Conservation (phyloP, 73 alveolate genomes). For the Stentor coeruleus region DNA sequence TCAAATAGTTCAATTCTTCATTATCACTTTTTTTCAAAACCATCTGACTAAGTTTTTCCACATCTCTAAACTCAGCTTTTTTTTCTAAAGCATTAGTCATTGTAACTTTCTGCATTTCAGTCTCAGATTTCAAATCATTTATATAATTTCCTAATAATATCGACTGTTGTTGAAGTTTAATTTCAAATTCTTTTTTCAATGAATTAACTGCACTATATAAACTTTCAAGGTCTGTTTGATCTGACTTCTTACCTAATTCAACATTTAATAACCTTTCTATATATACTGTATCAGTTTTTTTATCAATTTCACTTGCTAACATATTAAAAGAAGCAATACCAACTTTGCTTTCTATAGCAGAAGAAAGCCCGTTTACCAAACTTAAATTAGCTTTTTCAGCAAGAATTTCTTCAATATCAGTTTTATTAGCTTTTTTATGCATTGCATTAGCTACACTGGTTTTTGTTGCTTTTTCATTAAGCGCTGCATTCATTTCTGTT, state of each 20-base stretch:
- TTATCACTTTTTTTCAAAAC: constrained; percentile 30
- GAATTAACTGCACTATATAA: constrained; percentile 34
- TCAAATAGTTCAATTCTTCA: constrained; percentile 28
- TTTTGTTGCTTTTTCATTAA: constrained; percentile 81
- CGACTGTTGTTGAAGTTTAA: constrained; percentile 22
- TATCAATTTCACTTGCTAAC: constrained; percentile 28
- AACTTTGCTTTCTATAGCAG: constrained; percentile 41
- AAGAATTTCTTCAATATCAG: constrained; percentile 68
- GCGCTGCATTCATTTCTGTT: constrained; percentile 78
- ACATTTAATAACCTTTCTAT: background rate
- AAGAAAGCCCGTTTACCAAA: constrained; percentile 39
- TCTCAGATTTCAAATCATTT: constrained; percentile 25
- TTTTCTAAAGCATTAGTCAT: constrained; percentile 9
- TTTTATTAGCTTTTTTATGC: constrained; percentile 87
- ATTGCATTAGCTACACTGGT: constrained; percentile 87
- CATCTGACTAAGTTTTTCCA: constrained; percentile 25
- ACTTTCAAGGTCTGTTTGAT: constrained; percentile 44
- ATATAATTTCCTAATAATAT: constrained; percentile 33
- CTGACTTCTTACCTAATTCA: constrained; percentile 33
- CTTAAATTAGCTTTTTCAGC: constrained; percentile 56
- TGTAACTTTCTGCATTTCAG: constrained; percentile 33
- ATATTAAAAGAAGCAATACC: constrained; percentile 24
- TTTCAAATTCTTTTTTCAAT: constrained; percentile 39
- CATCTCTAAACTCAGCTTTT: constrained; percentile 31
- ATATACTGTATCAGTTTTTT: constrained; percentile 29